These are phyloP conservation scores for Ambrosiella xylebori DNA, from an alignment of 2,329 filamentous ascomycete genomes.

Conservation along the genomic window DNA sequence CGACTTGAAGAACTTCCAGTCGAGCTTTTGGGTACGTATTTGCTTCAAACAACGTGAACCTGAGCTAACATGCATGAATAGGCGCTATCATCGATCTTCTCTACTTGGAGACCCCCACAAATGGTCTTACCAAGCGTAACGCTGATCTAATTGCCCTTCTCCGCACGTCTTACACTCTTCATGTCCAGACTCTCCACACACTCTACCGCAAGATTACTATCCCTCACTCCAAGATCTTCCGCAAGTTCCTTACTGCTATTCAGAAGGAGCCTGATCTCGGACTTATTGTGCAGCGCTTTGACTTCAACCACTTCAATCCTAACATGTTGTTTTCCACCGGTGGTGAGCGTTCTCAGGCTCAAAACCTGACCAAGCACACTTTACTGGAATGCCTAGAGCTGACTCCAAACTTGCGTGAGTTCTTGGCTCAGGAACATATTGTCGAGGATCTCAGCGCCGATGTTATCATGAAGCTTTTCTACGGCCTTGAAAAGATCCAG, in stretches of 20 bases:
- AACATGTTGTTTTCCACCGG: constrained; percentile 59
- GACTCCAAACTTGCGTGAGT: constrained; percentile 58
- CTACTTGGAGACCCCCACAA: constrained; percentile 52
- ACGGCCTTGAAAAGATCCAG: constrained; percentile 43
- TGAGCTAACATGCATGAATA: constrained; percentile 20
- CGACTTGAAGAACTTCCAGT: constrained; percentile 50
- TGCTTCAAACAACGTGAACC: neutral
- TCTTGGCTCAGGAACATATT: constrained; percentile 64
- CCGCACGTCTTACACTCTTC: constrained; percentile 56
- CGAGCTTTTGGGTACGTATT: constrained; percentile 52
- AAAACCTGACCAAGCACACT: constrained; percentile 59
- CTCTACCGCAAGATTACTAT: constrained; percentile 68
- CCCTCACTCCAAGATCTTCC: constrained; percentile 68
- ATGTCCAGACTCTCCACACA: constrained; percentile 54
- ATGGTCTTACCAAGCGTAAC: constrained; percentile 59
- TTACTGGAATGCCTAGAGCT: constrained; percentile 54
- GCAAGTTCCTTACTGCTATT: constrained; percentile 60
- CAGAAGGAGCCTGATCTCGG: constrained; percentile 49
- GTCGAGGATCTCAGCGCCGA: constrained; percentile 55
- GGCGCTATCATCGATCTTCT: constrained; percentile 59
- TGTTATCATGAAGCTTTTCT: constrained; percentile 55
- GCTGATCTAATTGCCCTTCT: constrained; percentile 61
- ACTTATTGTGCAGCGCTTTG: constrained; percentile 58
- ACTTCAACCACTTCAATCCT: constrained; percentile 77
- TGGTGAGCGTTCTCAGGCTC: constrained; percentile 55